Percentiles rank a stretch among this genome's conserved stretches.
Evolutionary conservation across 2,329 filamentous ascomycete species (phyloP).

Genomic region (Aspergillaceae sp.): DNA sequence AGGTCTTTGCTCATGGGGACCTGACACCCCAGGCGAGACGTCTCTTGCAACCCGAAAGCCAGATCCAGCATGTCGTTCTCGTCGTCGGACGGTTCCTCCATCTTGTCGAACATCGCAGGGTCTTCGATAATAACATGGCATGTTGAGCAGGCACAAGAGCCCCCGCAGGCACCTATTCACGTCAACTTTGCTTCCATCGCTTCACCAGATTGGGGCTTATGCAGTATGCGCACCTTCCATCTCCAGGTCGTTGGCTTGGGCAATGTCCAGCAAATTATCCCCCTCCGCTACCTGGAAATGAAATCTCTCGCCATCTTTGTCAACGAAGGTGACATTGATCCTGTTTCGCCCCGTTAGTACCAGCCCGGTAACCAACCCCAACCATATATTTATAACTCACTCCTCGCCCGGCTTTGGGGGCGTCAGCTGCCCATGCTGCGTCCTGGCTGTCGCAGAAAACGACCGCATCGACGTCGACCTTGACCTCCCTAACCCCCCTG

Average conservation of each 20-base stretch:
- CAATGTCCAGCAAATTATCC: constrained; percentile 91
- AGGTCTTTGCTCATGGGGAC: constrained; percentile 85
- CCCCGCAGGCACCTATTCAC: constrained; percentile 69
- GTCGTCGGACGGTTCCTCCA: constrained; percentile 68
- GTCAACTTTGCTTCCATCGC: too few relatives aligned
- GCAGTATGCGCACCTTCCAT: constrained; percentile 64
- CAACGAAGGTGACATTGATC: constrained; percentile 82
- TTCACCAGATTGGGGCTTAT: background rate
- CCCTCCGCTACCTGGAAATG: constrained; percentile 74
- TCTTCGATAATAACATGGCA: constrained; percentile 81
- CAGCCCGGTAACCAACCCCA: background rate
- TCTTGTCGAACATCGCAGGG: constrained; percentile 65
- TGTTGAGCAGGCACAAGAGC: constrained; percentile 85
- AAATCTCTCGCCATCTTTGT: constrained; percentile 72
- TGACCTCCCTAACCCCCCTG: background rate
- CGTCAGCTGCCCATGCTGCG: constrained; percentile 68
- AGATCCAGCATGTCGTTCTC: constrained; percentile 88
- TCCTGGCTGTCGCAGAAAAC: constrained; percentile 58
- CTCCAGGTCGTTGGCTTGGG: constrained; percentile 87
- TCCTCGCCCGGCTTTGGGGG: constrained; percentile 87
- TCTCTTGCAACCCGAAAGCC: constrained; percentile 84
- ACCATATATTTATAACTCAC: constrained; percentile 43
- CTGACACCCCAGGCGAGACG: constrained; percentile 75
- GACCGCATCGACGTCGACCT: constrained; percentile 26
- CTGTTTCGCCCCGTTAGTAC: constrained; percentile 36